These are phyloP conservation scores for Conoideocrella luteorostrata DNA, from an alignment of 2,329 filamentous ascomycete genomes.

Conservation along the genomic window DNA sequence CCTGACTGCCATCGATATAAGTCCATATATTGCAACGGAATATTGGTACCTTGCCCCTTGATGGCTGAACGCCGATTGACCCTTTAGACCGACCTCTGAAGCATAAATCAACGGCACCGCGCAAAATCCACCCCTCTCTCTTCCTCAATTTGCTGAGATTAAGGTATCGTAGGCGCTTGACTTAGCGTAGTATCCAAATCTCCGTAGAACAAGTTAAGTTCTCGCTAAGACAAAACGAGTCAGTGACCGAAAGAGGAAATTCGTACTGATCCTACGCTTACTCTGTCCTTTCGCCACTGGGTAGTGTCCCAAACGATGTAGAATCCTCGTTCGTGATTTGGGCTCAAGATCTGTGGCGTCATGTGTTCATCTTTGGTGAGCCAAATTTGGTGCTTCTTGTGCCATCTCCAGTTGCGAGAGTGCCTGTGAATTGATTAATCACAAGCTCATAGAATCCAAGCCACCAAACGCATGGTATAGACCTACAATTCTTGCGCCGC, in stretches of 20 bases:
- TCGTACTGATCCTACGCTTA: constrained; percentile 48
- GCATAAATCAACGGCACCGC: constrained; percentile 11
- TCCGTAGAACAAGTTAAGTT: constrained; percentile 54
- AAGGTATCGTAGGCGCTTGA: constrained; percentile 24
- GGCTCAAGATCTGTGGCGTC: constrained; percentile 53
- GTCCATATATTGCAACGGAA: constrained; percentile 22
- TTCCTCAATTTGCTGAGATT: constrained; percentile 7
- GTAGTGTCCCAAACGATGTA: constrained; percentile 60
- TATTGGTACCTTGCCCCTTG: constrained; percentile 21
- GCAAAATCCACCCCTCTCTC: constrained; percentile 1
- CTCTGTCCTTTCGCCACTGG: constrained; percentile 57
- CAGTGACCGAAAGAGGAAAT: constrained; percentile 12
- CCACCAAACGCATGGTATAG: background rate
- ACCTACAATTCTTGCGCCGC: constrained; percentile 58
- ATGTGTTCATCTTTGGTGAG: constrained; percentile 62
- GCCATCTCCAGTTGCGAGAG: constrained; percentile 61
- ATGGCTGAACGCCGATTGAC: constrained; percentile 25
- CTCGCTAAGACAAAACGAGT: constrained; percentile 41
- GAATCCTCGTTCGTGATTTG: constrained; percentile 56
- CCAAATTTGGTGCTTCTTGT: constrained; percentile 61
- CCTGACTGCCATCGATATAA: constrained; percentile 21
- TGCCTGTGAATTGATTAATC: constrained; percentile 36
- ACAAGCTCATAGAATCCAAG: background rate
- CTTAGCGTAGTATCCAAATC: constrained; percentile 49
- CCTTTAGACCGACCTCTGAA: constrained; percentile 14